Base-by-base conservation (phyloP, 202 grass and related monocot genomes). In the Hordeum pubiflorum region DNA sequence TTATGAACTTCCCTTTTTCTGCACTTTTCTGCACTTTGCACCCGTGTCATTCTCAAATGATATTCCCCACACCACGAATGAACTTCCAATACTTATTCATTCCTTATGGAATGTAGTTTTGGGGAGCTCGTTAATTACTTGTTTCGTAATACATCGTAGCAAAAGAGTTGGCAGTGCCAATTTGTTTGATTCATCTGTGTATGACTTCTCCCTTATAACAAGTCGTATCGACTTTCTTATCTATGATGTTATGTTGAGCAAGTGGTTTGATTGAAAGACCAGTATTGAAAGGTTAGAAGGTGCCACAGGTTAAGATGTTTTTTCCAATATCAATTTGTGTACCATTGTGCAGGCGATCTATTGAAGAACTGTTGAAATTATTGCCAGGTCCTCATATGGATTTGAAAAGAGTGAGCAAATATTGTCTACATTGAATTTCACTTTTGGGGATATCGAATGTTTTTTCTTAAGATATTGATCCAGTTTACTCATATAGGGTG, bases 361-460 rank as follows among this genome's bases (percentile, higher is more conserved):
- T 93, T 75, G 95, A 98, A 86, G 95, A 98, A 83, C 75, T 91
- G 66, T 26, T 98, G 72, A 94, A 94, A 83, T 65, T 93, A 41
- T 82, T 98, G 55, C 95, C 95, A 38, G 95, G 95, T 75, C 95
- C 92, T 52, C 95, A 98, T 88, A 39, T 94, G 37, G 92, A 98
- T 89, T 81, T 94, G 68, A 98, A 94, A 89, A 89, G 92, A 85
- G 95, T 97, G 71, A 56, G 90, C 70, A 10, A 21, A 62, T 72
- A 44, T 70, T 44, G 12, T 83, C 8, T 3, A 60, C 2, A 18
- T 65, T 33, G 9, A 55, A 40, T 34, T 62, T 75, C 23, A 54
- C 1, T 52, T 81, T 65, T 34, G 1, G 12, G 22, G 21, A 15
- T 26, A 21, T 14, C 4, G 22, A 26, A 58, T 11, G 15, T 7